Conservation (phyloP, 768 basidiomycete genomes). For the Leccinum variicolor region DNA sequence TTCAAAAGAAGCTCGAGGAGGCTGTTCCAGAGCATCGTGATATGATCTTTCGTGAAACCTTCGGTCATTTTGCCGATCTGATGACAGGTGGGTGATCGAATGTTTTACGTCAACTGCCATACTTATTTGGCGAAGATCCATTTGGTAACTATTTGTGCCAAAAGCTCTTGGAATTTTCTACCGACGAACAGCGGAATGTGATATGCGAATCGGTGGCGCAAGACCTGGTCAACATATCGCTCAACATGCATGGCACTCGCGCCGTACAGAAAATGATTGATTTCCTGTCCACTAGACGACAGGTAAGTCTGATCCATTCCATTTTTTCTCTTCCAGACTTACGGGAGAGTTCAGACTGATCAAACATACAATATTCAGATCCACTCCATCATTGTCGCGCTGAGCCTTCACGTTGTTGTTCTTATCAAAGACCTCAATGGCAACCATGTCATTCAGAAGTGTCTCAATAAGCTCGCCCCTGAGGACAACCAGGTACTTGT, state of each 20-base stretch:
- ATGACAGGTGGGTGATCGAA: conserved; percentile 75
- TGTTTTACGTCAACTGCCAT: background rate
- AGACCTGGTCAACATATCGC: conserved; percentile 94
- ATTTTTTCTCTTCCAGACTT: conserved; percentile 47
- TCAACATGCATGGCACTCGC: conserved; percentile 99
- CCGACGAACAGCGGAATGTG: conserved; percentile 94
- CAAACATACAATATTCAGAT: conserved; percentile 86
- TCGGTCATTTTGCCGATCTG: conserved; percentile 94
- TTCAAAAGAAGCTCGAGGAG: conserved; percentile 99
- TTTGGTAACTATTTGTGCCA: conserved; percentile 99
- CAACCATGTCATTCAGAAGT: conserved; percentile 99
- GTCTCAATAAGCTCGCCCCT: conserved; percentile 94
- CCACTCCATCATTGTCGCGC: conserved; percentile 92
- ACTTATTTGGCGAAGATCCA: conserved; percentile 57
- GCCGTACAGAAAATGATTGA: conserved; percentile 99
- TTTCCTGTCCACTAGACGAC: conserved; percentile 91
- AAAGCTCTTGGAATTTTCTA: conserved; percentile 94
- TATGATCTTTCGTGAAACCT: conserved; percentile 99
- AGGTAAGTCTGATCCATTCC: conserved; percentile 55
- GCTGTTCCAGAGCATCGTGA: conserved; percentile 94
- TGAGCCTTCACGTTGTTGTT: conserved; percentile 96
- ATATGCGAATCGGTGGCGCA: conserved; percentile 98
- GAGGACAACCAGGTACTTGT: conserved; percentile 90
- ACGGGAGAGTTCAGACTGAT: conserved; percentile 66
- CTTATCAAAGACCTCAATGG: conserved; percentile 98